phyloP scores from a whole-genome alignment of 1,284 basidiomycete genomes.

The Rhodofomes roseus region DNA sequence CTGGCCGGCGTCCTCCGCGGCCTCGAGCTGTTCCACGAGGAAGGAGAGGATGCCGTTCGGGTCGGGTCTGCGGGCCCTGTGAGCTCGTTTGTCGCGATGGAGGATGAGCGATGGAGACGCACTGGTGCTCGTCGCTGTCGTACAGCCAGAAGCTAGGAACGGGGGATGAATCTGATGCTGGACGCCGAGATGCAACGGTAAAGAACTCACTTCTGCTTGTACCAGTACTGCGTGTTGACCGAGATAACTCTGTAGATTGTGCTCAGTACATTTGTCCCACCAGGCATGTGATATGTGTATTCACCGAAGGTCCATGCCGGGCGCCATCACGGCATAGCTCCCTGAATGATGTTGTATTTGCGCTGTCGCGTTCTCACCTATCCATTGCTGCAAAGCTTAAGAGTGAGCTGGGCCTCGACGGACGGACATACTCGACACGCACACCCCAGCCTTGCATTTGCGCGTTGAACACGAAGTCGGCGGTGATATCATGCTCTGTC shows the following conservation, averaged over 20 bases:
- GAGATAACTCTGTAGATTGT: slow-evolving; percentile 41
- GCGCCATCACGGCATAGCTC: slow-evolving; percentile 42
- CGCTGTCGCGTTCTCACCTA: slow-evolving; percentile 32
- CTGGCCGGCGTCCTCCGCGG: slow-evolving; percentile 49
- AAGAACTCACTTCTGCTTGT: slow-evolving; percentile 41
- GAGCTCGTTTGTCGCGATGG: neutral
- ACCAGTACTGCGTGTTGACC: slow-evolving; percentile 57
- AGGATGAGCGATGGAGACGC: slow-evolving; percentile 10
- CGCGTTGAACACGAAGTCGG: slow-evolving; percentile 49
- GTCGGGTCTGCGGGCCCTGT: slow-evolving; percentile 28
- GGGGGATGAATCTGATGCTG: neutral
- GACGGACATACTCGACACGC: slow-evolving; percentile 9
- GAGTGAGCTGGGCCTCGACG: neutral
- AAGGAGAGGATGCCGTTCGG: slow-evolving; percentile 40
- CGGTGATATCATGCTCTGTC: slow-evolving; percentile 25
- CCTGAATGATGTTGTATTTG: slow-evolving; percentile 44
- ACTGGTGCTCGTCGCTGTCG: slow-evolving; percentile 43
- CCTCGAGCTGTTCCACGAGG: slow-evolving; percentile 47
- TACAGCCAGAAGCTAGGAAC: slow-evolving; percentile 47
- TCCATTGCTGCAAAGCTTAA: slow-evolving; percentile 34
- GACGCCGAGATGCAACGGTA: neutral
- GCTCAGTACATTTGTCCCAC: too few relatives aligned
- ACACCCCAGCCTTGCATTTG: slow-evolving; percentile 45
- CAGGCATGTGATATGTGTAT: neutral
- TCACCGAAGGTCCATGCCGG: slow-evolving; percentile 42